phyloP scores from a whole-genome alignment of 2,329 filamentous ascomycete species.

The Pseudomassariella vexata region DNA sequence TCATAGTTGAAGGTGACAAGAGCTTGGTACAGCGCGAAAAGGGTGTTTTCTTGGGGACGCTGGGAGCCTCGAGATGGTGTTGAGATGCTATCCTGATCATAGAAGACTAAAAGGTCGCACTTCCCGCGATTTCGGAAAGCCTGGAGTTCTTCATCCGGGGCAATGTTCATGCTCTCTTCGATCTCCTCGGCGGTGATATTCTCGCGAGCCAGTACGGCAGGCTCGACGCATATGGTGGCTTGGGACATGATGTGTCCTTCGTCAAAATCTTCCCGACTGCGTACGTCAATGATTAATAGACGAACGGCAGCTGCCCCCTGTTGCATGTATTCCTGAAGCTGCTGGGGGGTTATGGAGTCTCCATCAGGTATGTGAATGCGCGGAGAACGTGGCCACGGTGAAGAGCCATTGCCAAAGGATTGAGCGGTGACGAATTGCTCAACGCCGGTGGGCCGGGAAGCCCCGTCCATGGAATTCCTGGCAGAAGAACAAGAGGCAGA shows the following conservation, averaged over 20 bases:
- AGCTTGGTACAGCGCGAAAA: constrained; percentile 71
- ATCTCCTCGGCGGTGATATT: constrained; percentile 59
- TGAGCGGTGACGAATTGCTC: constrained; percentile 30
- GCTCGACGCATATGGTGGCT: constrained; percentile 85
- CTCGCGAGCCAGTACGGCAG: constrained; percentile 63
- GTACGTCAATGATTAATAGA: constrained; percentile 81
- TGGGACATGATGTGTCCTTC: constrained; percentile 82
- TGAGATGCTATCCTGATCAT: constrained; percentile 64
- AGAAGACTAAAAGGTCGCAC: constrained; percentile 86
- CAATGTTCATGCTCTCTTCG: constrained; percentile 63
- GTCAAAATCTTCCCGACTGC: constrained; percentile 74
- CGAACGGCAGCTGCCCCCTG: constrained; percentile 45
- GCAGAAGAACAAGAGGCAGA: constrained; percentile 26
- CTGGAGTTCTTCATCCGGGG: constrained; percentile 66
- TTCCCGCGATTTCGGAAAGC: constrained; percentile 68
- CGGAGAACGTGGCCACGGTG: constrained; percentile 2
- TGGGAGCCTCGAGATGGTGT: constrained; percentile 33
- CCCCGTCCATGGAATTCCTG: constrained; percentile 21
- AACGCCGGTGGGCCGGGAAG: constrained; percentile 16
- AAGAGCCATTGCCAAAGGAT: constrained; percentile 11
- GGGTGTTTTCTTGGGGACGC: constrained; percentile 41
- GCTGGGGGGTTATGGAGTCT: constrained; percentile 58
- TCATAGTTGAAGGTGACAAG: constrained; percentile 79
- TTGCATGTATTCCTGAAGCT: constrained; percentile 65
- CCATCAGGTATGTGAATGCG: constrained; percentile 49